phyloP scores from a whole-genome alignment of 208 protist genomes.

The Crithidia expoeki region DNA sequence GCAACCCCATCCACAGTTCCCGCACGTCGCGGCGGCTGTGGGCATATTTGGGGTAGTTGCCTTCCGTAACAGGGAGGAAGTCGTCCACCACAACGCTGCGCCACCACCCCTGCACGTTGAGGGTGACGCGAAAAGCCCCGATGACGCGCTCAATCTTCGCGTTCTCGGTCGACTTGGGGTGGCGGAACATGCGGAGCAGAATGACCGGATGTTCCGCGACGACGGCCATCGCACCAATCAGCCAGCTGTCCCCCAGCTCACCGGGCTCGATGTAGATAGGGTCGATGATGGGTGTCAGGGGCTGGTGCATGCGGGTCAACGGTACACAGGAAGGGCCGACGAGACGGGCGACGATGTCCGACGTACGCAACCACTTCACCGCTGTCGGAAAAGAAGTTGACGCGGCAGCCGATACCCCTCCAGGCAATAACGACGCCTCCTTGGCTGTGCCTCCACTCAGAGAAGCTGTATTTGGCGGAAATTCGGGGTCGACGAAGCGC shows the following conservation, averaged over 20 bases:
- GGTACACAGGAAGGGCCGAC: background rate
- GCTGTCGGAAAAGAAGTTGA: background rate
- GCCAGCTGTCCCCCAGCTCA: conserved; percentile 67
- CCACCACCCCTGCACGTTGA: conserved; percentile 80
- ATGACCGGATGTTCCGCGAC: conserved; percentile 46
- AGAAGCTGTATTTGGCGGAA: conserved; percentile 1
- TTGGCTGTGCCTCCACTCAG: background rate
- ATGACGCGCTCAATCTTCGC: conserved; percentile 39
- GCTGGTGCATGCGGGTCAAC: conserved; percentile 6
- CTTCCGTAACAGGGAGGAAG: conserved; percentile 53
- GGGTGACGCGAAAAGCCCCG: conserved; percentile 65
- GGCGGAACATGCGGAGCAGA: conserved; percentile 40
- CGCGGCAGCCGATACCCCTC: background rate
- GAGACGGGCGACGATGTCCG: conserved; percentile 8
- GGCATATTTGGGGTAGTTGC: conserved; percentile 40
- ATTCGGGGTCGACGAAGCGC: conserved; percentile 17
- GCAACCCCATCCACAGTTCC: conserved; percentile 78
- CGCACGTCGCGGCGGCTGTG: conserved; percentile 49
- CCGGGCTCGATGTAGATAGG: conserved; percentile 44
- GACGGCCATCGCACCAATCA: conserved; percentile 63
- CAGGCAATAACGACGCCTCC: background rate
- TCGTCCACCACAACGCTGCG: conserved; percentile 72
- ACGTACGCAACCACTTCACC: conserved; percentile 8
- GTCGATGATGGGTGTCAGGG: conserved; percentile 2
- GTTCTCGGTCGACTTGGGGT: conserved; percentile 13